Conservation (phyloP, 2,329 filamentous ascomycete species). For the Didymella pinodella region DNA sequence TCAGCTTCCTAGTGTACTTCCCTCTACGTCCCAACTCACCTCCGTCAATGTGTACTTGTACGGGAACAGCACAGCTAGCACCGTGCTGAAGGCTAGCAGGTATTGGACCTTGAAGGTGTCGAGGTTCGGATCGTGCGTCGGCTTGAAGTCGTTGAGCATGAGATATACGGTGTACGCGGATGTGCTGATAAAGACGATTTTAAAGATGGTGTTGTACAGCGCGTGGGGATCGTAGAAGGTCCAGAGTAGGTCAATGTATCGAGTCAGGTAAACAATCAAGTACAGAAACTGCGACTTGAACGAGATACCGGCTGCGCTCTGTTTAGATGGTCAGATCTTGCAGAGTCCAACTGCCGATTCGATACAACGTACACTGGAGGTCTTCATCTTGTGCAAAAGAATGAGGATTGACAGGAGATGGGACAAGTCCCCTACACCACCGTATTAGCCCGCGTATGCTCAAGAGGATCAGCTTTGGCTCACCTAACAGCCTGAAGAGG, state of each 20-base stretch:
- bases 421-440: slow-evolving; percentile 81
- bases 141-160: slow-evolving; percentile 97
- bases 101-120: slow-evolving; percentile 99
- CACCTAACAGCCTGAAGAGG: slow-evolving; percentile 73
- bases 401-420: slow-evolving; percentile 95
- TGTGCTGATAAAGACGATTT: slow-evolving; percentile 89
- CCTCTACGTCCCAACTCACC: slow-evolving; percentile 47
- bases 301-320: slow-evolving; percentile 94
- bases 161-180: slow-evolving; percentile 96
- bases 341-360: neutral
- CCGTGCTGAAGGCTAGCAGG: slow-evolving; percentile 79
- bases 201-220: slow-evolving; percentile 93
- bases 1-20: slow-evolving; percentile 20
- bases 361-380: slow-evolving; percentile 73
- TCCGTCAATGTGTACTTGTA: slow-evolving; percentile 81
- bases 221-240: slow-evolving; percentile 72
- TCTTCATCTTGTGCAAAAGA: slow-evolving; percentile 93
- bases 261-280: slow-evolving; percentile 88
- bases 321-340: slow-evolving; percentile 4
- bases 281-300: slow-evolving; percentile 99
- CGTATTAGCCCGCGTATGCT: slow-evolving; percentile 38
- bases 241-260: slow-evolving; percentile 92
- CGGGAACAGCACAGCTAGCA: slow-evolving; percentile 83
- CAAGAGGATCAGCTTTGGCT: slow-evolving; percentile 27
- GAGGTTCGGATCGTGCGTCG: slow-evolving; percentile 94